Percentiles rank a stretch among this genome's conserved stretches.
These are phyloP conservation scores for Lactuca sativa DNA, from an alignment of 129 eudicot species.

Conservation along the genomic window DNA sequence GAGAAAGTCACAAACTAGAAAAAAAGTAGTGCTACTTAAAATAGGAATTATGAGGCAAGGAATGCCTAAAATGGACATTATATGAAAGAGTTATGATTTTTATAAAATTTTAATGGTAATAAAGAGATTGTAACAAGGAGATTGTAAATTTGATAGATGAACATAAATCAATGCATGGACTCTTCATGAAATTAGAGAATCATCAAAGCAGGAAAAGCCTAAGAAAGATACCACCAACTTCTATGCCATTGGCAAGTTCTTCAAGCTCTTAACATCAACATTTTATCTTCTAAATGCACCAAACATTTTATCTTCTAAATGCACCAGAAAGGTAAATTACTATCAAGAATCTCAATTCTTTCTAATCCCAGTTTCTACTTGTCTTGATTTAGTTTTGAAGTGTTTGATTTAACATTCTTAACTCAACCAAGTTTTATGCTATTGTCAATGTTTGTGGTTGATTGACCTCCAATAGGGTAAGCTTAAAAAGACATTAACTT, in stretches of 20 bases:
- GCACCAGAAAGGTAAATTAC: constrained; percentile 54
- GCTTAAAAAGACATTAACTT: constrained; percentile 6
- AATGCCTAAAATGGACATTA: too few species aligned
- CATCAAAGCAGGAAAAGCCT: too few species aligned
- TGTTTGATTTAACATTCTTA: constrained; percentile 22
- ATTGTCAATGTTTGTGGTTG: constrained; percentile 66
- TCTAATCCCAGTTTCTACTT: constrained; percentile 9
- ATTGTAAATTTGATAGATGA: constrained; percentile 25
- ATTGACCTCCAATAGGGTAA: constrained; percentile 98
- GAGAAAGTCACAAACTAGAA: too few species aligned
- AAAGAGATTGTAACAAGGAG: constrained; percentile 28
- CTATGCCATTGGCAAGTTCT: too few species aligned
- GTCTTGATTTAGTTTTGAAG: neutral
- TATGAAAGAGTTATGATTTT: too few species aligned
- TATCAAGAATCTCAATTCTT: neutral
- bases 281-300: too few species aligned
- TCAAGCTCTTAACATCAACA: too few species aligned
- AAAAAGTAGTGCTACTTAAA: too few species aligned
- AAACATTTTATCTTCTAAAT: constrained; percentile 34
- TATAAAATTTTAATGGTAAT: too few species aligned
- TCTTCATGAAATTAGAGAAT: too few species aligned
- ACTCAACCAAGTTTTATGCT: constrained; percentile 73
- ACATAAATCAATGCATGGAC: constrained; percentile 30
- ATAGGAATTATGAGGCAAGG: too few species aligned
- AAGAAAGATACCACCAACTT: too few species aligned